phyloP scores from a whole-genome alignment of 306 rosid species.

The Cicer bijugum region DNA sequence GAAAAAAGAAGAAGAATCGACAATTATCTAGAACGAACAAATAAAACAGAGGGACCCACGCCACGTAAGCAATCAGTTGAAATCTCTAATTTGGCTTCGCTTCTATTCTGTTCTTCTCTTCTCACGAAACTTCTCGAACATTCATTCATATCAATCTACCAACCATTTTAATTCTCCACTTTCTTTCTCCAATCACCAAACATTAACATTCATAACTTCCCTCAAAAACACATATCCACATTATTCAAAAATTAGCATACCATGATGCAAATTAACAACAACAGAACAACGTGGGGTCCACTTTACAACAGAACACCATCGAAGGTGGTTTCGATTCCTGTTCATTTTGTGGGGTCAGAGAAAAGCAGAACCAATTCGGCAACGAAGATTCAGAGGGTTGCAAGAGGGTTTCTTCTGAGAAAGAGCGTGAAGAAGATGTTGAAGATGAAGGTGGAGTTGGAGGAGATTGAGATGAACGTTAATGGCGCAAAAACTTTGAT shows the following conservation, averaged over 20 bases:
- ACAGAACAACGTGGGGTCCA: slow-evolving; percentile 25
- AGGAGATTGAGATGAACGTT: slow-evolving; percentile 49
- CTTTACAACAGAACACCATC: slow-evolving; percentile 43
- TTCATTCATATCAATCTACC: slow-evolving; percentile 18
- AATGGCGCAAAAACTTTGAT: slow-evolving; percentile 39
- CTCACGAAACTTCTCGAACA: slow-evolving; percentile 56
- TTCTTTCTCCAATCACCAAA: no score
- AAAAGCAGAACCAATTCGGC: slow-evolving; percentile 46
- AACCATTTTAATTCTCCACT: slow-evolving; percentile 6
- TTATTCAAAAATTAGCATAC: neutral
- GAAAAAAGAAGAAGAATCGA: slow-evolving; percentile 17
- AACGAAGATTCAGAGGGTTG: slow-evolving; percentile 61
- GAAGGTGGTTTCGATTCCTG: slow-evolving; percentile 66
- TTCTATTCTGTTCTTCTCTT: neutral
- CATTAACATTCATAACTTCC: neutral
- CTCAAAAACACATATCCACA: neutral
- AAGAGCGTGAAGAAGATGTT: slow-evolving; percentile 61
- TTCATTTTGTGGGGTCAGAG: slow-evolving; percentile 54
- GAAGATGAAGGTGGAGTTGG: slow-evolving; percentile 52
- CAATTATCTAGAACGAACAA: slow-evolving; percentile 31
- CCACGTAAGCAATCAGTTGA: slow-evolving; percentile 15
- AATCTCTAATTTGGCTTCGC: no score
- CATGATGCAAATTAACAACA: slow-evolving; percentile 45
- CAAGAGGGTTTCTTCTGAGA: slow-evolving; percentile 68
- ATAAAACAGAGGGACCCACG: neutral